phyloP scores from a whole-genome alignment of 169 alveolate species.

The Babesia ovis region DNA sequence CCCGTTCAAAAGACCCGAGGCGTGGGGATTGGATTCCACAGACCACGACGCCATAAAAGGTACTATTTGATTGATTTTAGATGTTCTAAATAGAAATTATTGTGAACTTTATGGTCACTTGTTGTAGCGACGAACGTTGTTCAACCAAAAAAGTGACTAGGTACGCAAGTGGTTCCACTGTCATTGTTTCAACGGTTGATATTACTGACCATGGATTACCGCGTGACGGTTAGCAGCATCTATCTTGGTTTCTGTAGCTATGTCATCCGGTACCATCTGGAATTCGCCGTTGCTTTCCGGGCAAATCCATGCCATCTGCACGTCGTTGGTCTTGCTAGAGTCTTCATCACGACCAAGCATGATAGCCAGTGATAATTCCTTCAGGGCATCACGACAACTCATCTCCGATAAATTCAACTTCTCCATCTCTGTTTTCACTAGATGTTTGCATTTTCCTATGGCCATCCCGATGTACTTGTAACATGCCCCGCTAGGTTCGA shows the following conservation, averaged over 20 bases:
- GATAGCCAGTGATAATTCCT: slow-evolving; percentile 56
- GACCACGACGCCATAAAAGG: neutral
- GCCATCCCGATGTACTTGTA: slow-evolving; percentile 91
- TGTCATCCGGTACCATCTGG: slow-evolving; percentile 51
- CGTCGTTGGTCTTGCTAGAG: slow-evolving; percentile 50
- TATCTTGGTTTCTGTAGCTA: slow-evolving; percentile 36
- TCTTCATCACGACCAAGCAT: slow-evolving; percentile 60
- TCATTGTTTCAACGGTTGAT: neutral
- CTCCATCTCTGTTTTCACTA: slow-evolving; percentile 92
- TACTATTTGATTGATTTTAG: neutral
- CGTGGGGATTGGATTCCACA: slow-evolving; percentile 14
- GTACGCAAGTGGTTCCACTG: neutral
- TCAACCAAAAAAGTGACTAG: neutral
- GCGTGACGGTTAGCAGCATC: slow-evolving; percentile 48
- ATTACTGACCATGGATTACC: slow-evolving; percentile 12
- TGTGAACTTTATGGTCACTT: neutral
- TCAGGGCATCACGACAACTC: slow-evolving; percentile 52
- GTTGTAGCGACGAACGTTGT: neutral
- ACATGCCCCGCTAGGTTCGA: slow-evolving; percentile 91
- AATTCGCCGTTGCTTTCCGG: slow-evolving; percentile 33
- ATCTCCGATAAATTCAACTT: slow-evolving; percentile 65
- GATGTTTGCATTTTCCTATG: slow-evolving; percentile 91
- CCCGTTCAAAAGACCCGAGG: slow-evolving; percentile 1
- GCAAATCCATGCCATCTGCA: slow-evolving; percentile 69
- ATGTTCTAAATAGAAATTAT: neutral